Evolutionary conservation across 1,284 basidiomycete species (phyloP).

Genomic region (Ganoderma sinense): DNA sequence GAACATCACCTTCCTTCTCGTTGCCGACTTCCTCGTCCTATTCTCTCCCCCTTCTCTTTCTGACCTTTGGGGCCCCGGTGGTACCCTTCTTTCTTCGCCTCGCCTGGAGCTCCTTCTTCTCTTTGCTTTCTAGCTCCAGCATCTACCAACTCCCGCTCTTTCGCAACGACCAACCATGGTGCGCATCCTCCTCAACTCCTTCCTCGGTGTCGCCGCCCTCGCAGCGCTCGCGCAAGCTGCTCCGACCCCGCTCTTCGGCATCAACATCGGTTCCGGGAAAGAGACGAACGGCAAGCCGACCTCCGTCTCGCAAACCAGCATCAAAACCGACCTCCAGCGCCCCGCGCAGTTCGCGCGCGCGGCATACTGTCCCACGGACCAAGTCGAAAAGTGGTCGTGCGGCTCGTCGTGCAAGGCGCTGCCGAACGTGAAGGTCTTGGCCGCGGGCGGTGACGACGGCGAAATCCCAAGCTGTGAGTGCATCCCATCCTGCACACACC

Average conservation of each 20-base stretch:
- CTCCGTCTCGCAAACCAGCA: slow-evolving; percentile 32
- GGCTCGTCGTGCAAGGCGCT: slow-evolving; percentile 51
- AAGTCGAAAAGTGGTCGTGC: slow-evolving; percentile 45
- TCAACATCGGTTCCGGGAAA: slow-evolving; percentile 31
- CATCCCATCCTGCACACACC: not conserved
- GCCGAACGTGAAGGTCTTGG: slow-evolving; percentile 57
- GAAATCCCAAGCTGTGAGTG: slow-evolving; percentile 27
- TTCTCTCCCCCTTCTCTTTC: slow-evolving; percentile 1
- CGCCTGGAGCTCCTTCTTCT: not conserved
- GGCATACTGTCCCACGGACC: slow-evolving; percentile 47
- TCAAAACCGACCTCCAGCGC: slow-evolving; percentile 41
- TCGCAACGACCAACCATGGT: slow-evolving; percentile 18
- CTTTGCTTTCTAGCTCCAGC: not conserved
- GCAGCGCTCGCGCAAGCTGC: slow-evolving; percentile 28
- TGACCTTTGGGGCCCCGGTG: slow-evolving; percentile 24
- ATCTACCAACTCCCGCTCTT: not conserved
- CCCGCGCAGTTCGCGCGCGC: slow-evolving; percentile 49
- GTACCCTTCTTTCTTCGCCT: slow-evolving; percentile 14
- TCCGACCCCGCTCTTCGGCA: slow-evolving; percentile 35
- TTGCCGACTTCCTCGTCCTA: no score
- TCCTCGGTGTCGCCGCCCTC: slow-evolving; percentile 23
- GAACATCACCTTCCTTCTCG: not conserved
- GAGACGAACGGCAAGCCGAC: slow-evolving; percentile 22
- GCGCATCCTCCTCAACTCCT: slow-evolving; percentile 21
- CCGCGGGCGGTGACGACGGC: slow-evolving; percentile 64